Percentiles rank a stretch among this genome's conserved stretches.
These are phyloP conservation scores for Backusella psychrophila DNA, from an alignment of 192 early-diverging fungal genomes.

Conservation along the genomic window DNA sequence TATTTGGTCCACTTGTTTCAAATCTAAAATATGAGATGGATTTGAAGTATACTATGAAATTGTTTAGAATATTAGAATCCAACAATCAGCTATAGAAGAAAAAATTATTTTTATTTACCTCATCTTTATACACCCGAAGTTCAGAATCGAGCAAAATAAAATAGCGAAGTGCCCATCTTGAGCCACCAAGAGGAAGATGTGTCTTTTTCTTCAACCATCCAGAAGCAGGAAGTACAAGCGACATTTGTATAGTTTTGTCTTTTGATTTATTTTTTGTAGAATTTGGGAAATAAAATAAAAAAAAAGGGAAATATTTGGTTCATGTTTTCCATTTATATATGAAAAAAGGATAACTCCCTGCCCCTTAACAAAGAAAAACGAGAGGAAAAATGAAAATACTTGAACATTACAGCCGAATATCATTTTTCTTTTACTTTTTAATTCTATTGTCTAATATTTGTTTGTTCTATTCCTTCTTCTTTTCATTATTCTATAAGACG, in stretches of 20 bases:
- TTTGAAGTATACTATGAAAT: not conserved
- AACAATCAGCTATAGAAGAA: not conserved
- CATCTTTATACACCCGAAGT: slow-evolving; percentile 23
- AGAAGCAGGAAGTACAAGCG: not conserved
- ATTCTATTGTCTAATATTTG: not conserved
- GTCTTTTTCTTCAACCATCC: slow-evolving; percentile 10
- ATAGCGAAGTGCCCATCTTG: slow-evolving; percentile 20
- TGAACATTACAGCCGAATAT: not conserved
- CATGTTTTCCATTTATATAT: not conserved
- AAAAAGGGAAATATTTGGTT: not conserved
- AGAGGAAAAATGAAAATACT: not conserved
- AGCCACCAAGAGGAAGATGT: not conserved
- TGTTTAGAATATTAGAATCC: not conserved
- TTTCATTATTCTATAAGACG: not conserved
- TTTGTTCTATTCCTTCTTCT: not conserved
- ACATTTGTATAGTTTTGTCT: not conserved
- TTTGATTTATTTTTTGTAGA: not conserved
- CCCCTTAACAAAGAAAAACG: not conserved
- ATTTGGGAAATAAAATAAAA: not conserved
- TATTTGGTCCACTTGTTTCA: not conserved
- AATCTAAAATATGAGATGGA: not conserved
- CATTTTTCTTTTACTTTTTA: not conserved
- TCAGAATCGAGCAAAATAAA: slow-evolving; percentile 27
- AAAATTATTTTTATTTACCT: not conserved
- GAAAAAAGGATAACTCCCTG: not conserved